Evolutionary conservation across 139 green algal species (phyloP).

Genomic region (Tetradesmus lagerheimii): DNA sequence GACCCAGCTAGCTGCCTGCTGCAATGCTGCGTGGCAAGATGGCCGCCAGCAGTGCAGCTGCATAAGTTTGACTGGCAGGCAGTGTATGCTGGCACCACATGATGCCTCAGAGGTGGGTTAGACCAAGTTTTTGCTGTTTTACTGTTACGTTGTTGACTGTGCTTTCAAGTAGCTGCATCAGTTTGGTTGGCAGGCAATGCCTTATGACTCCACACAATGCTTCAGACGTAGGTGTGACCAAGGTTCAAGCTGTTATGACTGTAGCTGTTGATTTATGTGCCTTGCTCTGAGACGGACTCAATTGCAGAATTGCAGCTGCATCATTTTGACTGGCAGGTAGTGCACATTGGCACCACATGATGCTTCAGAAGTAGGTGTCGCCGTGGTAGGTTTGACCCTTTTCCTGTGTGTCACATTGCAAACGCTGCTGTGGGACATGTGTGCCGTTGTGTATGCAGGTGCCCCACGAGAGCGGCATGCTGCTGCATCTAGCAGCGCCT

Average conservation of each 20-base stretch:
- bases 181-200: background rate
- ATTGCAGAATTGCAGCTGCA: too few relatives aligned
- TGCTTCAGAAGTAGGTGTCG: background rate
- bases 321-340: background rate
- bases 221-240: too few relatives aligned
- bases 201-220: too few relatives aligned
- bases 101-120: background rate
- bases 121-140: too few relatives aligned
- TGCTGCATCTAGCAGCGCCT: background rate
- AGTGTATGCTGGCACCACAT: background rate
- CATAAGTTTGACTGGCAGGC: constrained; percentile 1
- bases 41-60: constrained; percentile 31
- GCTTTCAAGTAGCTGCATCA: background rate
- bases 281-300: too few relatives aligned
- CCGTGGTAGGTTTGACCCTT: too few relatives aligned
- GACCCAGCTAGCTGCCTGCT: background rate
- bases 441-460: background rate
- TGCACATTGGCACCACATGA: background rate
- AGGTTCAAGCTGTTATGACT: too few relatives aligned
- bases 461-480: background rate
- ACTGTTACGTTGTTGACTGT: background rate
- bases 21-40: background rate
- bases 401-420: too few relatives aligned
- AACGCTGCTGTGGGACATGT: too few relatives aligned
- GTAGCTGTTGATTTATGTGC: too few relatives aligned